These are phyloP conservation scores for Penicillium sp. DNA, from an alignment of 2,329 filamentous ascomycete genomes.

Conservation along the genomic window DNA sequence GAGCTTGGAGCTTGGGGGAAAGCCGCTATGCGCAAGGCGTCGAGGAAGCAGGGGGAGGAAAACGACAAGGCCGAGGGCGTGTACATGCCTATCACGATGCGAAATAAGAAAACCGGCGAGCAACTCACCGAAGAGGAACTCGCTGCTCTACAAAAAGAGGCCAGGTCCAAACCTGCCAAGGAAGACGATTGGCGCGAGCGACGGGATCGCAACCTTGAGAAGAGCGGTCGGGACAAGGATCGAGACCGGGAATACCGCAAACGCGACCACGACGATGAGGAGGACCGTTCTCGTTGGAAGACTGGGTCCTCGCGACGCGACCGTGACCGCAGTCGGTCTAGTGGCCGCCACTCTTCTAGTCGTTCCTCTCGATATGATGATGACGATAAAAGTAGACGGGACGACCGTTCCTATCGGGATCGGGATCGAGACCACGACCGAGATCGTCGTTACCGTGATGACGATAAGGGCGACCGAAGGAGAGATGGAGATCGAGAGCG, in stretches of 20 bases:
- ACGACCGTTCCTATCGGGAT: constrained; percentile 39
- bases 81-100: constrained; percentile 63
- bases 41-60: constrained; percentile 56
- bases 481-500: constrained; percentile 28
- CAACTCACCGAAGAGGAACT: constrained; percentile 63
- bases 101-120: constrained; percentile 63
- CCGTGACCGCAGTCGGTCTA: constrained; percentile 39
- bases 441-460: constrained; percentile 37
- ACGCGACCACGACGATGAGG: constrained; percentile 35
- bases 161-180: constrained; percentile 45
- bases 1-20: constrained; percentile 82
- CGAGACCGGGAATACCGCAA: constrained; percentile 37
- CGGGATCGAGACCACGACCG: constrained; percentile 30
- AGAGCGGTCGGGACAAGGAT: constrained; percentile 38
- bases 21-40: constrained; percentile 54
- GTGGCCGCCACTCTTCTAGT: constrained; percentile 36
- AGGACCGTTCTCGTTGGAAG: constrained; percentile 39
- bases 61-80: constrained; percentile 47
- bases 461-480: constrained; percentile 24
- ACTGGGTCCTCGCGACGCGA: constrained; percentile 41
- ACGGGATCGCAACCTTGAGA: constrained; percentile 46
- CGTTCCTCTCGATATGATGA: constrained; percentile 43
- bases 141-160: constrained; percentile 51
- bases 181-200: constrained; percentile 49
- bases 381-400: constrained; percentile 32